Percentiles rank a stretch among this genome's conserved stretches.
phyloP scores from a whole-genome alignment of 1,284 basidiomycete species.

The Phylloboletellus chloephorus region DNA sequence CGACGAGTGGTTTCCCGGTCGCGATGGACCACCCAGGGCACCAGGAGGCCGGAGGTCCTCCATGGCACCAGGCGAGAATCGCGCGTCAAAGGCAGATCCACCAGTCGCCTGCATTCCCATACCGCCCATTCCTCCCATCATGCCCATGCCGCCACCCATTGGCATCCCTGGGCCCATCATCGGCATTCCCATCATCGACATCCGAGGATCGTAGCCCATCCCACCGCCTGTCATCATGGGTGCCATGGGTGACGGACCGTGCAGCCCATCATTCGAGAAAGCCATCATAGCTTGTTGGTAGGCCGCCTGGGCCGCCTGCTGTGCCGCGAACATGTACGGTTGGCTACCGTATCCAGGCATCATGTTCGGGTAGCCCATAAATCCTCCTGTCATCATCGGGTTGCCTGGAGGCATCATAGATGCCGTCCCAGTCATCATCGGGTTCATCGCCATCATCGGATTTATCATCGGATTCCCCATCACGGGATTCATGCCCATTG shows the following conservation, averaged over 20 bases:
- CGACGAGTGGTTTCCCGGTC: too few relatives aligned
- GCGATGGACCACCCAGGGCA: conserved; percentile 21
- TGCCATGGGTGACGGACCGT: conserved; percentile 36
- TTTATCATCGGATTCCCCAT: conserved; percentile 45
- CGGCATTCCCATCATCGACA: conserved; percentile 55
- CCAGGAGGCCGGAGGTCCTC: conserved; percentile 35
- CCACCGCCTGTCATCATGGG: conserved; percentile 55
- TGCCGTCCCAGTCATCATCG: conserved; percentile 49
- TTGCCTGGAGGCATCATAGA: conserved; percentile 37
- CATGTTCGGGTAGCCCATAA: conserved; percentile 54
- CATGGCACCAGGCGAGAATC: conserved; percentile 40
- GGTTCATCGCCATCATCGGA: conserved; percentile 47
- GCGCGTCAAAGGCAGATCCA: conserved; percentile 49
- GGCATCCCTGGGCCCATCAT: conserved; percentile 41
- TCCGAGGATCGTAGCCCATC: conserved; percentile 43
- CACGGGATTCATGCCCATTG: conserved; percentile 38
- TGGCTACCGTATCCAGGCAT: conserved; percentile 63
- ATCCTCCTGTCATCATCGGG: conserved; percentile 47
- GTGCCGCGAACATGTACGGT: conserved; percentile 86
- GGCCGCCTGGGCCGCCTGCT: conserved; percentile 81
- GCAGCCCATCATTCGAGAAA: conserved; percentile 62
- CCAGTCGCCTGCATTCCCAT: conserved; percentile 58
- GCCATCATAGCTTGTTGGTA: conserved; percentile 90
- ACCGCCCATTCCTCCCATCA: conserved; percentile 39
- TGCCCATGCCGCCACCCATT: conserved; percentile 31